These are phyloP conservation scores for Fusarium sp. DNA, from an alignment of 2,329 filamentous ascomycete species.

Conservation along the genomic window DNA sequence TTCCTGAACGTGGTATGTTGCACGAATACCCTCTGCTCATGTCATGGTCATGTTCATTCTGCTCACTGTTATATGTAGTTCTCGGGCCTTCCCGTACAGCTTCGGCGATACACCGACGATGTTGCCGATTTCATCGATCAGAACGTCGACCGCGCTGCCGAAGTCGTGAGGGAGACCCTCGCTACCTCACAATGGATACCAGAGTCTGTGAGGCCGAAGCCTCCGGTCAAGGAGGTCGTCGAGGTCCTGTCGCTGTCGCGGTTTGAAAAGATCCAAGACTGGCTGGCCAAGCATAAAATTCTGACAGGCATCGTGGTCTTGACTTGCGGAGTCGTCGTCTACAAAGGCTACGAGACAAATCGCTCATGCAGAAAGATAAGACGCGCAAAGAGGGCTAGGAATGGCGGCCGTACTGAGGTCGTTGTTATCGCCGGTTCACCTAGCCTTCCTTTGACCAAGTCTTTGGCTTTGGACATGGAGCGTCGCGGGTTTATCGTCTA, in stretches of 20 bases:
- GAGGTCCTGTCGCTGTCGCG: constrained; percentile 50
- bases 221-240: constrained; percentile 55
- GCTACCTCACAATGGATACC: constrained; percentile 79
- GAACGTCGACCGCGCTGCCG: constrained; percentile 81
- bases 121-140: constrained; percentile 84
- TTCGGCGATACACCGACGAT: constrained; percentile 75
- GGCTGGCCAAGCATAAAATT: constrained; percentile 78
- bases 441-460: constrained; percentile 83
- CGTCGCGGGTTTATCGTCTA: constrained; percentile 93
- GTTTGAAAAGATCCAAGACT: constrained; percentile 71
- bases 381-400: constrained; percentile 80
- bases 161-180: constrained; percentile 74
- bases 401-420: constrained; percentile 89
- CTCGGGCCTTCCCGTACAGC: constrained; percentile 67
- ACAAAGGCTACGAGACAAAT: constrained; percentile 61
- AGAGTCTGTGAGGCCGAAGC: constrained; percentile 69
- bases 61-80: constrained; percentile 55
- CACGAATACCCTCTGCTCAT: neutral
- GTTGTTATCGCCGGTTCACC: constrained; percentile 89
- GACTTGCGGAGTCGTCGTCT: constrained; percentile 73
- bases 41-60: neutral
- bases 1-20: constrained; percentile 78
- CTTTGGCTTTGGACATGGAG: constrained; percentile 87
- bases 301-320: constrained; percentile 77
- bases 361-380: constrained; percentile 73